These are phyloP conservation scores for Cutaneotrichosporon cutaneum DNA, from an alignment of 1,284 basidiomycete genomes.

Conservation along the genomic window DNA sequence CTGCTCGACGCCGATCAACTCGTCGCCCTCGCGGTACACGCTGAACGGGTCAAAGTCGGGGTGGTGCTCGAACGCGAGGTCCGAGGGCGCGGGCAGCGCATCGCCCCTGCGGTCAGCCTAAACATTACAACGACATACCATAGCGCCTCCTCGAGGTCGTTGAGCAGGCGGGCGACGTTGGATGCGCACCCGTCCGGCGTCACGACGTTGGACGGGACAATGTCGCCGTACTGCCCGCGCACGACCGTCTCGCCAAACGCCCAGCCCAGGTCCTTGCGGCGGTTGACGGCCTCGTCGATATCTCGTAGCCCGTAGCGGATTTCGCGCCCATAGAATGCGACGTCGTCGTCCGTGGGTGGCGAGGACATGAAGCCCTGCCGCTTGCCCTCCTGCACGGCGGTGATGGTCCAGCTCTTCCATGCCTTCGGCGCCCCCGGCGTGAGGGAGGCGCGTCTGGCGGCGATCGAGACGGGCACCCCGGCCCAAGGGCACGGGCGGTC, in stretches of 20 bases:
- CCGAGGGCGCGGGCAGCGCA: conserved; percentile 43
- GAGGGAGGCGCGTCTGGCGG: background rate
- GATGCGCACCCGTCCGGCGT: conserved; percentile 32
- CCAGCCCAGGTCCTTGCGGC: conserved; percentile 43
- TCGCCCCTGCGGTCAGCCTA: conserved; percentile 35
- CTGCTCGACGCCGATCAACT: conserved; percentile 24
- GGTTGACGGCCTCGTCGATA: conserved; percentile 46
- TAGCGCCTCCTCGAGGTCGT: conserved; percentile 48
- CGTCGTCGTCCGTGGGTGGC: conserved; percentile 30
- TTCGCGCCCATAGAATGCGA: conserved; percentile 42
- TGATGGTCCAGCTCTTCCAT: conserved; percentile 42
- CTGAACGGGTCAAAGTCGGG: conserved; percentile 45
- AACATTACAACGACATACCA: conserved; percentile 33
- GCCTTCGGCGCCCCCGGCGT: background rate
- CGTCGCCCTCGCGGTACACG: conserved; percentile 29
- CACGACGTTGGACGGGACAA: conserved; percentile 34
- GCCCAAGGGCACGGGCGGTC: conserved; percentile 24
- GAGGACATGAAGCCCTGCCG: conserved; percentile 27
- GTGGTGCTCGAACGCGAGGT: conserved; percentile 44
- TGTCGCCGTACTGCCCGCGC: conserved; percentile 38
- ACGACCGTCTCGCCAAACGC: conserved; percentile 38
- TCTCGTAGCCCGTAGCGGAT: conserved; percentile 40
- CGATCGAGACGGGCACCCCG: conserved; percentile 12
- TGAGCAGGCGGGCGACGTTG: conserved; percentile 40
- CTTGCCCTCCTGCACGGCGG: conserved; percentile 43